Evolutionary conservation across 106 monocot species (phyloP), one percentile per base, ranked within the genome.

Genomic region (Narthecium ossifragum): DNA sequence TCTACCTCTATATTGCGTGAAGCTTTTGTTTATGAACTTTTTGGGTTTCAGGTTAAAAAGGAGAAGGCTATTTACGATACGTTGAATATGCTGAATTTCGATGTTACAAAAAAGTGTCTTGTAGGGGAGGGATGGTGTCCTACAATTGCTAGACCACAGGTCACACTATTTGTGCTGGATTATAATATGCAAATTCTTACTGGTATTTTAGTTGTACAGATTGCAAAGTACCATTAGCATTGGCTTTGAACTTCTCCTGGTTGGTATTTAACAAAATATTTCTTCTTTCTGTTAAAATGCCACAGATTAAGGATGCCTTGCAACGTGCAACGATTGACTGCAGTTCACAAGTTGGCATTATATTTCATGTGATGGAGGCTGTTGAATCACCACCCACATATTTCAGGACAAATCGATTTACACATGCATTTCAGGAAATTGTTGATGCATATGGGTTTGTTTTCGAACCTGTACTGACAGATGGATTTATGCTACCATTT

Each of bases 71-170:
- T 98, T 18, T 90, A 91, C 67, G 96, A 90, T 61, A 91, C 90
- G 60, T 61, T 98, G 66, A 98, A 98, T 70, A 91, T 84, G 90
- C 90, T 98, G 51, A 91, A 87, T 63, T 90, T 98, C 69, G 96
- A 98, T 77, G 90, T 98, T 50, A 98, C 96, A 36, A 98, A 90
- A 66, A 98, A 98, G 73, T 90, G 96, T 46, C 90, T 98, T 67
- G 90, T 98, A 75, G 96, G 90, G 29, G 90, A 98, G 63, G 96
- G 96, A 69, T 98, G 96, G 96, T 98, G 83, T 61, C 96, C 96
- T 61, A 64, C 72, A 39, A 81, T 84, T 81, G 84, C 90, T 22
- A 91, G 76, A 70, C 56, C 78, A 54, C 81, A 91, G 90, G 96
- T 98, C 55, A 39, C 65, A 30, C 40, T 61, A 36, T 51, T 38